phyloP scores from a whole-genome alignment of 2,329 filamentous ascomycete species.

The Fusarium incarnatum region DNA sequence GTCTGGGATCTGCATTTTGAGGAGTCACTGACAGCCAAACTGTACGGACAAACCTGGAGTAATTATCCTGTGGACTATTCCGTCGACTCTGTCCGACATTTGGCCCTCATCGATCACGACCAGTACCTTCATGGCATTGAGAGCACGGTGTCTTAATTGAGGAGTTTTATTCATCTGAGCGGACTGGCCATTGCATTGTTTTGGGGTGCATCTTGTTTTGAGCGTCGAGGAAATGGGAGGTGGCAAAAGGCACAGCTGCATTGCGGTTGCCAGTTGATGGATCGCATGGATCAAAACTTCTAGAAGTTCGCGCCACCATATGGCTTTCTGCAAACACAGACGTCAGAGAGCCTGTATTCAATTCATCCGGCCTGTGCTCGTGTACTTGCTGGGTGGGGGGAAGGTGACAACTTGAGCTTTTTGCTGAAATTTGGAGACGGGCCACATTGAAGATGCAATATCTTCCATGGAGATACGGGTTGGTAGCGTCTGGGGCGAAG shows the following conservation, averaged over 20 bases:
- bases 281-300: conserved; percentile 12
- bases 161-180: conserved; percentile 46
- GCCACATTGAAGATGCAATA: not conserved
- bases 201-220: conserved; percentile 41
- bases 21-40: conserved; percentile 7
- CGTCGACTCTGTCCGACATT: conserved; percentile 36
- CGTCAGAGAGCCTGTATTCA: not conserved
- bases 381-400: not conserved
- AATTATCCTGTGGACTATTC: conserved; percentile 14
- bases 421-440: not conserved
- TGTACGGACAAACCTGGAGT: conserved; percentile 23
- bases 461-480: not conserved
- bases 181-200: conserved; percentile 42
- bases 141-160: conserved; percentile 50
- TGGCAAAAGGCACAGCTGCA: conserved; percentile 10
- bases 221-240: conserved; percentile 30
- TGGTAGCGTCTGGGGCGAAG: not conserved
- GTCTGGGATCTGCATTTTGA: conserved; percentile 88
- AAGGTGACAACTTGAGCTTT: not conserved
- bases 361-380: conserved; percentile 1
- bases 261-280: conserved; percentile 6
- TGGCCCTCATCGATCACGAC: conserved; percentile 42
- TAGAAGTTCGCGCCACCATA: conserved; percentile 2
- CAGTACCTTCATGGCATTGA: conserved; percentile 48
- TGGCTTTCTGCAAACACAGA: not conserved